phyloP scores from a whole-genome alignment of 768 basidiomycete species.

The Psilocybe cubensis region DNA sequence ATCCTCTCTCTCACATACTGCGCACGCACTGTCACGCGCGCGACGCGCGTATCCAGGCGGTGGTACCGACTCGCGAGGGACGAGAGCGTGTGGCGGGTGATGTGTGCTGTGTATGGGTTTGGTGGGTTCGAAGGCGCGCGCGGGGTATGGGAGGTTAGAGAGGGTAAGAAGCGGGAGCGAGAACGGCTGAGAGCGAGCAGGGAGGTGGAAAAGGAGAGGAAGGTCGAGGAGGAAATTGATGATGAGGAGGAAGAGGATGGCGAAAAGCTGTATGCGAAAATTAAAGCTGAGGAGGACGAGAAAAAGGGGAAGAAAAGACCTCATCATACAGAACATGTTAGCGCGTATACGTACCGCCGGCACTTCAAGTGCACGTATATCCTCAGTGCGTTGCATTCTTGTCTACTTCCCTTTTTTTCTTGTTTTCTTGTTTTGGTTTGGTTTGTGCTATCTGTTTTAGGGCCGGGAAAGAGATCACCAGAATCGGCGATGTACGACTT shows the following conservation, averaged over 20 bases:
- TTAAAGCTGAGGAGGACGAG: background rate
- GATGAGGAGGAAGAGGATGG: background rate
- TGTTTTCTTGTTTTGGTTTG: background rate
- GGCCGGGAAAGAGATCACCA: too few species aligned
- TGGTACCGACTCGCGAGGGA: slow-evolving; percentile 77
- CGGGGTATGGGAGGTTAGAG: slow-evolving; percentile 7
- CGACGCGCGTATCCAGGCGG: slow-evolving; percentile 66
- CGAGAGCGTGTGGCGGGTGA: slow-evolving; percentile 78
- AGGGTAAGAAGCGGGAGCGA: slow-evolving; percentile 10
- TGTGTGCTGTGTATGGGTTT: slow-evolving; percentile 68
- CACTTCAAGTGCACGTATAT: slow-evolving; percentile 77
- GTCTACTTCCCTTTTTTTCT: background rate
- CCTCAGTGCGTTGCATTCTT: slow-evolving; percentile 53
- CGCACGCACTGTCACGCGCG: slow-evolving; percentile 69
- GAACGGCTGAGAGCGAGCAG: background rate
- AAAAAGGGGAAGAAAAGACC: background rate
- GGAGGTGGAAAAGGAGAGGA: slow-evolving; percentile 4
- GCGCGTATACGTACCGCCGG: slow-evolving; percentile 58
- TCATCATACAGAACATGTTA: slow-evolving; percentile 4
- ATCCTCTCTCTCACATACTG: slow-evolving; percentile 80
- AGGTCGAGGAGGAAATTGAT: background rate
- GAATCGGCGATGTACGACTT: too few species aligned
- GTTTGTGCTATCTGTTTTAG: background rate
- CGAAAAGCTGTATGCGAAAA: background rate
- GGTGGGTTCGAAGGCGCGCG: slow-evolving; percentile 28